Base-by-base conservation (phyloP, 805 yeast genomes). In the Cyberlindnera meyerae region DNA sequence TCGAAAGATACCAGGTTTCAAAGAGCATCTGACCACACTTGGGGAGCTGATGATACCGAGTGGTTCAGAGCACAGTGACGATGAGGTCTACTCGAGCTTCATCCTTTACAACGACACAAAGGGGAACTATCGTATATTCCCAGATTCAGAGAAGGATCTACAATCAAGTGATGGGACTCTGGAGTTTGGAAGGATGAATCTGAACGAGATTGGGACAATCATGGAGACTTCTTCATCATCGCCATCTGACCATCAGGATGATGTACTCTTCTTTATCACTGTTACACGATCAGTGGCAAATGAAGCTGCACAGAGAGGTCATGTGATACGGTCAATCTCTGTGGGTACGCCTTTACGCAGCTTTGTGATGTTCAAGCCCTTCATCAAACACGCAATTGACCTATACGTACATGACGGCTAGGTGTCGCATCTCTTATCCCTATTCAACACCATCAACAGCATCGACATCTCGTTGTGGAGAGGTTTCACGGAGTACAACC, bases 1-100 rank as follows among this genome's bases (percentile, higher is more conserved):
- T 0, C 40, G 50, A 11, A 53, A 50, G 31, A 54, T 65, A 4
- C 59, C 72, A 1, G 67, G 68, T 1, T 57, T 58, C 32, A 56
- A 50, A 52, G 56, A 56, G 6, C 43, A 52, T 33, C 49, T 67
- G 30, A 48, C 54, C 26, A 58, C 62, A 33, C 48, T 73, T 31
- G 74, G 81, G 2, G 81, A 73, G 48, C 50, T 79, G 27, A 71
- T 79, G 75, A 63, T 81, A 8, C 83, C 85, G 0, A 75, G 74
- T 43, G 81, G 75, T 48, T 64, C 75, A 31, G 79, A 80, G 45
- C 62, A 62, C 32, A 61, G 73, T 30, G 67, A 60, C n/a, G 78
- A 60, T n/a, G 78, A 77, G 38, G 81, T 79, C 51, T 77, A 65
- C 45, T 77, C 85, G 0, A 52, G 72, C 7, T 72, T 79, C 43